Evolutionary conservation across 1,284 basidiomycete species (phyloP).

Genomic region (Trichosporon ovoides): DNA sequence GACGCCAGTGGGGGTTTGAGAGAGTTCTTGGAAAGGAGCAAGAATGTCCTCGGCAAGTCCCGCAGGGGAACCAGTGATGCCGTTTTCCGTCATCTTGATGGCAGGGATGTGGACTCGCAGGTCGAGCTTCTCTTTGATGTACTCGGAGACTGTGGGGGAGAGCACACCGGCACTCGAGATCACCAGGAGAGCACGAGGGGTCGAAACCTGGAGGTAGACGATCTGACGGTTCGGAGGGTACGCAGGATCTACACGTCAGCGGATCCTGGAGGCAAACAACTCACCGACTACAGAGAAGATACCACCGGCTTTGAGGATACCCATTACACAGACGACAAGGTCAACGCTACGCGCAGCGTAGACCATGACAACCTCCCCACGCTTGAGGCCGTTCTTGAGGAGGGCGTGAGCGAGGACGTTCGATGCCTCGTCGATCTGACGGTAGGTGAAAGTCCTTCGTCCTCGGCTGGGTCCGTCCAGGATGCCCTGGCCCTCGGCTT

Average conservation of each 20-base stretch:
- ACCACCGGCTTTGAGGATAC: conserved; percentile 91
- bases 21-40: conserved; percentile 49
- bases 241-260: conserved; percentile 67
- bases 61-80: conserved; percentile 62
- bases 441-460: conserved; percentile 67
- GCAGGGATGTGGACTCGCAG: conserved; percentile 93
- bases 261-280: conserved; percentile 25
- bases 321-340: conserved; percentile 95
- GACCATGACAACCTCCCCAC: conserved; percentile 98
- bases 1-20: conserved; percentile 59
- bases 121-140: conserved; percentile 70
- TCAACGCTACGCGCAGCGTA: conserved; percentile 96
- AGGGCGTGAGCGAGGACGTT: conserved; percentile 92
- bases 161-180: conserved; percentile 86
- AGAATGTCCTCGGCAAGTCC: conserved; percentile 44
- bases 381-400: conserved; percentile 73
- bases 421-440: conserved; percentile 72
- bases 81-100: conserved; percentile 65
- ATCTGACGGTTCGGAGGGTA: conserved; percentile 92
- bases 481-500: conserved; percentile 46
- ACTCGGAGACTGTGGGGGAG: conserved; percentile 75
- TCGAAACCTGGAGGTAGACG: conserved; percentile 91
- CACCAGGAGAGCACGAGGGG: conserved; percentile 86
- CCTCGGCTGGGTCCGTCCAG: conserved; percentile 45
- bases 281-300: conserved; percentile 95